Evolutionary conservation across 1,284 basidiomycete genomes (phyloP), one percentile per base, ranked within the genome.

Genomic region (Ganoderma multipileum): DNA sequence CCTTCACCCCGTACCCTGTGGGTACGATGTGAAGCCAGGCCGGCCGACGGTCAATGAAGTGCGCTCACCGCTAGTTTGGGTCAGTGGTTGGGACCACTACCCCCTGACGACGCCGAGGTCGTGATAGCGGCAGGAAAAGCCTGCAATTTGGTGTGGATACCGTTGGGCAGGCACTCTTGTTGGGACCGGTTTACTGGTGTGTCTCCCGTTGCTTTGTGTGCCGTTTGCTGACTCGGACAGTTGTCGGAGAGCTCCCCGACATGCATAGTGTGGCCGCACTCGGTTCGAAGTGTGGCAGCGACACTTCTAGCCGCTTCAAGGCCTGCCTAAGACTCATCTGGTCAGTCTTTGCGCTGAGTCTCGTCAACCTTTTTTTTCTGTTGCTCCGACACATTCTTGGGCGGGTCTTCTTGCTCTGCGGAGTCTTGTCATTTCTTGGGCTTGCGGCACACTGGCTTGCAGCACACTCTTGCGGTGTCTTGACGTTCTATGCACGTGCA

Each of bases 71-170:
- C 39, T 20, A 52, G 23, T 55, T 41, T 30, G 30, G 28, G 26
- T 26, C 9, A 30, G 54, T 55, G 54, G 54, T 55, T 55, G 54
- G 54, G 28, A 33, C 54, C 30, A 33, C 20, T 12, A 33, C 28
- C 54, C 30, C 38, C 16, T 33, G 30, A 20, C 54, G 20, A 55
- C 28, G 54, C 20, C 54, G 11, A 55, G n/a, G 30, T 55, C 54
- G 28, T n/a, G 16, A 11, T 67, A 67, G 63, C 70, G 70, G 70
- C 30, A 55, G 36, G 59, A 65, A 69, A 55, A 30, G 63, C 23
- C 23, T 50, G n/a, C 44, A 23, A 18, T 57, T 64, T 23, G 41
- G 65, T 42, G 54, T 7, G 39, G 28, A 3, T 20, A 12, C 36
- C 26, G 50, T 42, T 36, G 63, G 60, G 42, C 20, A 63, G 47